Evolutionary conservation across 345 rosid species (phyloP), one percentile per base, ranked within the genome.

Genomic region (Acer yangbiense): DNA sequence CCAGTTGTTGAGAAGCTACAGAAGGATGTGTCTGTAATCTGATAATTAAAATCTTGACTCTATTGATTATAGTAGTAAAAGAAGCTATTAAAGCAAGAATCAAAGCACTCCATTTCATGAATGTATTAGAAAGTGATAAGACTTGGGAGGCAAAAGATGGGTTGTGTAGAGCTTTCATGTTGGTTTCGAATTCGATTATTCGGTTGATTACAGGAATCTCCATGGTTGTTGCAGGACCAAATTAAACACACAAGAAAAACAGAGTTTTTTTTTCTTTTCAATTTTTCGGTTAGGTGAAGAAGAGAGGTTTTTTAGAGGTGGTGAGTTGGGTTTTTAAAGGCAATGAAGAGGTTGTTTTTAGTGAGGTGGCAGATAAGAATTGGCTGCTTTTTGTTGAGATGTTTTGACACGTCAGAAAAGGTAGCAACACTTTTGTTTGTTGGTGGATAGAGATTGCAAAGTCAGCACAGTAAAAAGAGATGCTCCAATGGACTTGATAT

Each of bases 91-190:
- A 63, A 43, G 97, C 94, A 23, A 93, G 80, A 32, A 91, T 71
- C 50, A 94, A 77, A 76, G 91, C 88, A 11, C 90, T 90, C 97
- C 95, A 91, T 83, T 87, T 94, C 86, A 85, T 89, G 29, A 91
- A 82, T 65, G 78, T 79, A 75, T 78, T 85, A 17, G 89, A 83
- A 79, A 85, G 44, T 6, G 82, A 60, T 18, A 74, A 62, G 69
- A 80, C 55, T 76, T 77, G 90, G 54, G 90, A 83, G 58, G 78
- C 35, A 50, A 82, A 71, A 54, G 89, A 70, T 57, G 85, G 88
- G 63, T 82, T 80, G 29, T 77, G 76, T 1, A 83, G 63, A 27
- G 91, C 70, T 74, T 62, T 79, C 57, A 89, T 70, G 41, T 86
- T 88, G 27, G 85, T 72, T 66, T 94, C 91, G 57, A 92, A 86